Evolutionary conservation across 176 grass and related monocot species (phyloP).

Genomic region (Themeda triandra): DNA sequence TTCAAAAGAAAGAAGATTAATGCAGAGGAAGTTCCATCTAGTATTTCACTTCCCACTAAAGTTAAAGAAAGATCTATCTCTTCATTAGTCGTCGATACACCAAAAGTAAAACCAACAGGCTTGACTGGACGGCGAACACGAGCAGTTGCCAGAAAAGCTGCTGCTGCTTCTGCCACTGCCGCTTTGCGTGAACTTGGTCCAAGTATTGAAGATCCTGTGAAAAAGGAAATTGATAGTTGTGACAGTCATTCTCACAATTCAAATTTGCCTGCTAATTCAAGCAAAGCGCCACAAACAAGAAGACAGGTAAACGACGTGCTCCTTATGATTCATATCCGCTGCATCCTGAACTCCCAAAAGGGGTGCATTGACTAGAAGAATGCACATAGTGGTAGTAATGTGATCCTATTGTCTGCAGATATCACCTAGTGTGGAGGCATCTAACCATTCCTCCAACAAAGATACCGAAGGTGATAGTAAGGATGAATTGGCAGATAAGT

Average conservation of each 20-base stretch:
- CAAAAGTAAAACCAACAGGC: constrained; percentile 50
- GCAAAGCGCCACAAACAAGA: constrained; percentile 45
- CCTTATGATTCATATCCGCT: constrained; percentile 1
- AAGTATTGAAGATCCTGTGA: constrained; percentile 47
- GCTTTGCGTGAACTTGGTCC: constrained; percentile 41
- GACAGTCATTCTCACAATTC: constrained; percentile 48
- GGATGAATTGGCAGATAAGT: constrained; percentile 42
- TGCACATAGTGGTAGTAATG: constrained; percentile 1
- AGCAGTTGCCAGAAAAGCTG: constrained; percentile 65
- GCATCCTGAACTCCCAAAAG: not conserved
- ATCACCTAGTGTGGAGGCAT: constrained; percentile 51
- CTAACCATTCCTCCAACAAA: constrained; percentile 45
- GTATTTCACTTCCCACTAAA: constrained; percentile 46
- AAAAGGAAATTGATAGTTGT: constrained; percentile 44
- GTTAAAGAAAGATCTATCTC: constrained; percentile 72
- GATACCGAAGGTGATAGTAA: constrained; percentile 36
- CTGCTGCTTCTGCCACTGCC: not conserved
- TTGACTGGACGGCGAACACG: constrained; percentile 66
- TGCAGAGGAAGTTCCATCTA: constrained; percentile 48
- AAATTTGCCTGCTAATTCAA: constrained; percentile 37
- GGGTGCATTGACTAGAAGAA: constrained; percentile 17
- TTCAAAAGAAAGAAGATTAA: constrained; percentile 80
- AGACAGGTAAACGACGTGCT: constrained; percentile 43
- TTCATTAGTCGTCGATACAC: constrained; percentile 67
- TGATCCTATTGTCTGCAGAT: constrained; percentile 40